Base-by-base conservation (phyloP, 169 alveolate genomes). In the Cryptosporidium ubiquitum region DNA sequence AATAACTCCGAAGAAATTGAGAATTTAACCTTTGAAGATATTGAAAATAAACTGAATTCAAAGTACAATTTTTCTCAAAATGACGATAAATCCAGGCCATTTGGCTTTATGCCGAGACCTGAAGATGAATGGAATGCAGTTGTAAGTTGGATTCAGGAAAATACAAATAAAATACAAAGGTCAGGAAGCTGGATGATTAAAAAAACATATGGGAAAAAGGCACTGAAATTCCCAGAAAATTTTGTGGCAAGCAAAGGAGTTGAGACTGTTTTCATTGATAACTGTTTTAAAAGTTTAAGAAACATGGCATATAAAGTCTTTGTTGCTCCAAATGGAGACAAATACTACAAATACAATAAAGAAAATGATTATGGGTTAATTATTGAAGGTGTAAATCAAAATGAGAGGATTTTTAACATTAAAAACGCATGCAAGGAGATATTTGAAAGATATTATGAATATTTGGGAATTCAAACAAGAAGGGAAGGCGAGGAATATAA, bases 291-390 rank as follows among this genome's bases (percentile, higher is more conserved):
- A 37, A n/a, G 57, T 29, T 35, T 73, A 1, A 52, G 85, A 55
- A 12, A 40, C 10, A n/a, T 73, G 42, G 58, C 70, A 2, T 73
- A 73, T 73, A 73, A 55, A 57, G n/a, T 35, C 14, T 51, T 39
- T 73, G 37, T 37, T 52, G 85, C 85, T 73, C 85, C 85, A 73
- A 73, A 52, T 14, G 85, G 85, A 9, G 85, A 73, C 70, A 73
- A 39, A 33, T 73, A 73, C 39, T 73, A 73, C 39, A 39, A 42
- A 31, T 73, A 73, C 55, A 58, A 73, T 57, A 40, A 37, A 37
- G 33, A 58, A 2, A 73, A 73, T 35, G 44, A 57, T 31, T 52
- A 31, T 51, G 85, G 85, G 29, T 14, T 73, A 55, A 55, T 73
- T 3, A 73, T 73, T 35, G 61, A 73, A 42, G 85, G 85, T 4